Conservation (phyloP, 176 grass and related monocot species). For the Oryza punctata region DNA sequence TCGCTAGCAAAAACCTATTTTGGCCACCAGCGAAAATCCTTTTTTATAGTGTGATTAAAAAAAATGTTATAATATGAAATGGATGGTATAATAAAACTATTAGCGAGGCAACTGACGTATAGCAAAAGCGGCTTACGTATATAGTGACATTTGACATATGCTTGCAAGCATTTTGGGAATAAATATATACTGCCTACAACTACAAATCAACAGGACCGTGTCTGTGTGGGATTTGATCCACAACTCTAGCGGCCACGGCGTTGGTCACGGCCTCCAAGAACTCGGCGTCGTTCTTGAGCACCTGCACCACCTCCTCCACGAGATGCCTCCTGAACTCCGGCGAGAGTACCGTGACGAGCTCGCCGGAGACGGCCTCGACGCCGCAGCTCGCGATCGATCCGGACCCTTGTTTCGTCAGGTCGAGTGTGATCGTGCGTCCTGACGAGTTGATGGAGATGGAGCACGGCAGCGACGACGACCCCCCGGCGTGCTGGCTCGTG, state of each 20-base stretch:
- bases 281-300: constrained; percentile 35
- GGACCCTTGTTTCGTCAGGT: not conserved
- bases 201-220: not conserved
- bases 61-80: too few relatives aligned
- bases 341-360: not conserved
- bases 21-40: too few relatives aligned
- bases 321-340: constrained; percentile 19
- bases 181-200: not conserved
- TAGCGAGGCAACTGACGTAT: too few relatives aligned
- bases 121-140: too few relatives aligned
- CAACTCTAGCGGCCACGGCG: constrained; percentile 18
- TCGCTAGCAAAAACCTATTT: too few relatives aligned
- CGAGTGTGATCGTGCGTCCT: constrained; percentile 21
- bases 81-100: too few relatives aligned
- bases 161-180: not conserved
- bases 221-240: not conserved
- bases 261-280: constrained; percentile 23
- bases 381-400: not conserved
- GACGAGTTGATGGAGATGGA: constrained; percentile 33
- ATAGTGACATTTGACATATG: too few relatives aligned
- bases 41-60: too few relatives aligned
- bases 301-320: constrained; percentile 7
- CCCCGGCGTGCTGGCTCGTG: not conserved
- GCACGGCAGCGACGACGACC: not conserved
- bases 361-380: not conserved